A percentile compares a stretch with the other conserved stretches of the same genome.
Evolutionary conservation across 164 flowering plant species (phyloP).

Genomic region (Paratinospora sagittata): DNA sequence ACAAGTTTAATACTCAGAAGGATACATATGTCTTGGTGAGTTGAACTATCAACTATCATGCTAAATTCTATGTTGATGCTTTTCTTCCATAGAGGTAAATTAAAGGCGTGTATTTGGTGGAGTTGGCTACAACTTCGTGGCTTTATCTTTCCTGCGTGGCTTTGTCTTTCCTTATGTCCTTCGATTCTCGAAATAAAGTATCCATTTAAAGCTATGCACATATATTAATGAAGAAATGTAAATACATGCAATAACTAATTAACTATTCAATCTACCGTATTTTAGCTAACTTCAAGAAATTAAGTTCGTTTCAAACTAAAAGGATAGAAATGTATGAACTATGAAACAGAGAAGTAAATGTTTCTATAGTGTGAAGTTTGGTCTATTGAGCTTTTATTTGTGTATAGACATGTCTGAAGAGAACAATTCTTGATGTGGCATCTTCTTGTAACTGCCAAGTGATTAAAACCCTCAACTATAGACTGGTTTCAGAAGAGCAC

Average conservation of each 20-base stretch:
- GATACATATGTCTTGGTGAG: conserved; percentile 85
- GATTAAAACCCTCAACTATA: neutral
- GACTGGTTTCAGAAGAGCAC: neutral
- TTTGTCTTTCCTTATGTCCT: too few species aligned
- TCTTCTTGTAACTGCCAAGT: neutral
- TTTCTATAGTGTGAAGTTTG: neutral
- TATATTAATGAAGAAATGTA: too few species aligned
- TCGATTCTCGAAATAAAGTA: neutral
- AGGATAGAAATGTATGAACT: neutral
- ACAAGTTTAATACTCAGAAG: conserved; percentile 64
- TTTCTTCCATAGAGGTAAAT: neutral
- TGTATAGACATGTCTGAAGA: neutral
- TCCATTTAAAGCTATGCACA: neutral
- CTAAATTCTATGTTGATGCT: too few species aligned
- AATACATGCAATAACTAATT: neutral
- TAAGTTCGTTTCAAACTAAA: neutral
- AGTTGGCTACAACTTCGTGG: neutral
- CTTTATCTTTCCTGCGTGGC: neutral
- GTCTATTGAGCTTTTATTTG: neutral
- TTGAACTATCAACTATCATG: neutral
- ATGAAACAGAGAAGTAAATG: neutral
- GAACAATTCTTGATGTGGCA: neutral
- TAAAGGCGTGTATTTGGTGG: neutral
- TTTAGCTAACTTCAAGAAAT: neutral
- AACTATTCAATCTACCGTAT: neutral